Evolutionary conservation across 2,329 filamentous ascomycete genomes (phyloP).

Genomic region (Anthostomella pinea): DNA sequence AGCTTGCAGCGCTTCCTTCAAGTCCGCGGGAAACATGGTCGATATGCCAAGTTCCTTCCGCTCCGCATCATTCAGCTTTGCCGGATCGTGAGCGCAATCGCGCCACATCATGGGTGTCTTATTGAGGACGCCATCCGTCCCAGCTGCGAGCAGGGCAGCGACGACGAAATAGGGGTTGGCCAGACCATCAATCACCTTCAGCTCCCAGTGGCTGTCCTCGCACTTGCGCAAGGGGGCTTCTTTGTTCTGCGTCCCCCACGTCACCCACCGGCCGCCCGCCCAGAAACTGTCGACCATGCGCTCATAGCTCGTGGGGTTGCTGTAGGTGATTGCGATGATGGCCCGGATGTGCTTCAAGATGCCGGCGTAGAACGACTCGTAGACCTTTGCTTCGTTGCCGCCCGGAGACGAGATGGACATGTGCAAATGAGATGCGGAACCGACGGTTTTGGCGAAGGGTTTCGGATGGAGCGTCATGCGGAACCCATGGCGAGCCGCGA

Average conservation of each 20-base stretch:
- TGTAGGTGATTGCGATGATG: constrained; percentile 67
- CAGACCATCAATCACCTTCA: constrained; percentile 74
- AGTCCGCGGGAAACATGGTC: constrained; percentile 49
- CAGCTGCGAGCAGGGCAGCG: constrained; percentile 58
- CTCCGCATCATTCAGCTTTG: constrained; percentile 44
- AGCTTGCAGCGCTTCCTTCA: constrained; percentile 53
- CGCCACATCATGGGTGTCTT: constrained; percentile 43
- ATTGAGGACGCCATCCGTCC: constrained; percentile 51
- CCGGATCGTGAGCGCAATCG: constrained; percentile 57
- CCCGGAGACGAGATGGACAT: constrained; percentile 57
- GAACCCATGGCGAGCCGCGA: constrained; percentile 60
- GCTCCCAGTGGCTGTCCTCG: constrained; percentile 67
- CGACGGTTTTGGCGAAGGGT: constrained; percentile 55
- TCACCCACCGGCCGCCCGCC: constrained; percentile 75
- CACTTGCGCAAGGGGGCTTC: constrained; percentile 72
- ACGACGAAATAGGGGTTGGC: constrained; percentile 75
- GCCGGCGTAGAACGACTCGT: constrained; percentile 69
- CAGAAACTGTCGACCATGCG: constrained; percentile 67
- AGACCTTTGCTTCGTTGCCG: constrained; percentile 40
- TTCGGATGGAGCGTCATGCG: constrained; percentile 73
- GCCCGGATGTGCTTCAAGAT: constrained; percentile 64
- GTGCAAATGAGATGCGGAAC: constrained; percentile 68
- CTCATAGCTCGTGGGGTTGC: constrained; percentile 65
- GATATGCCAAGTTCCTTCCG: constrained; percentile 51
- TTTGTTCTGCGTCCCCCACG: constrained; percentile 80